phyloP scores from a whole-genome alignment of 805 yeast genomes.

The Monosporozyma aerobia region DNA sequence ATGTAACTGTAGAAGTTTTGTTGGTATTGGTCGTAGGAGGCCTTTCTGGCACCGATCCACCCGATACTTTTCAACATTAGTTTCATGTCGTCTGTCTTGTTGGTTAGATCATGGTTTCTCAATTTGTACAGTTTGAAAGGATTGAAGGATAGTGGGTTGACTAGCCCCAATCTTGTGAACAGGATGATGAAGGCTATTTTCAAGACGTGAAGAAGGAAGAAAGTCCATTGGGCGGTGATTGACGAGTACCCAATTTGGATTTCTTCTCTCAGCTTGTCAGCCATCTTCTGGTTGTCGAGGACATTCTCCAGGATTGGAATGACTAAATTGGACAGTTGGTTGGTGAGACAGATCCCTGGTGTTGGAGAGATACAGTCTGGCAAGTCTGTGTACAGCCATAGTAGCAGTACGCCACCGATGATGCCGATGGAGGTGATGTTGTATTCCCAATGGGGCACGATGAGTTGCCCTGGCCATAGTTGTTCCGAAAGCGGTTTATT shows the following conservation, averaged over 20 bases:
- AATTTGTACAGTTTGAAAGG: slow-evolving; percentile 28
- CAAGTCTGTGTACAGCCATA: slow-evolving; percentile 88
- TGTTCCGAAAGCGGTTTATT: slow-evolving; percentile 48
- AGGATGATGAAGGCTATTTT: slow-evolving; percentile 51
- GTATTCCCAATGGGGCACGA: slow-evolving; percentile 35
- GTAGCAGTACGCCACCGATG: slow-evolving; percentile 30
- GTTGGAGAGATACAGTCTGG: slow-evolving; percentile 88
- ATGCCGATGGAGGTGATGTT: slow-evolving; percentile 10
- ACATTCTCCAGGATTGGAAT: slow-evolving; percentile 21
- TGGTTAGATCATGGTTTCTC: slow-evolving; percentile 24
- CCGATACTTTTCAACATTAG: slow-evolving; percentile 55
- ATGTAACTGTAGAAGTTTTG: slow-evolving; percentile 55
- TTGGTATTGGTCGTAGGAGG: slow-evolving; percentile 59
- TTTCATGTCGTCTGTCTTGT: slow-evolving; percentile 26
- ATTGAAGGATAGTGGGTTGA: slow-evolving; percentile 62
- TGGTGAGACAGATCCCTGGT: slow-evolving; percentile 78
- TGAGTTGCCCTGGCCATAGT: slow-evolving; percentile 84
- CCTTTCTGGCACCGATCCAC: slow-evolving; percentile 90
- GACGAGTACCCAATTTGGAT: slow-evolving; percentile 33
- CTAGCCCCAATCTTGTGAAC: slow-evolving; percentile 56
- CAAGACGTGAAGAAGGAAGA: slow-evolving; percentile 62
- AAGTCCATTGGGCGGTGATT: slow-evolving; percentile 48
- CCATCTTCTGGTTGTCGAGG: slow-evolving; percentile 36
- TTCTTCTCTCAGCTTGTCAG: slow-evolving; percentile 42
- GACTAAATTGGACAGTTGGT: slow-evolving; percentile 36